These are phyloP conservation scores for Torulaspora microellipsoides DNA, from an alignment of 805 yeast genomes.

Conservation along the genomic window DNA sequence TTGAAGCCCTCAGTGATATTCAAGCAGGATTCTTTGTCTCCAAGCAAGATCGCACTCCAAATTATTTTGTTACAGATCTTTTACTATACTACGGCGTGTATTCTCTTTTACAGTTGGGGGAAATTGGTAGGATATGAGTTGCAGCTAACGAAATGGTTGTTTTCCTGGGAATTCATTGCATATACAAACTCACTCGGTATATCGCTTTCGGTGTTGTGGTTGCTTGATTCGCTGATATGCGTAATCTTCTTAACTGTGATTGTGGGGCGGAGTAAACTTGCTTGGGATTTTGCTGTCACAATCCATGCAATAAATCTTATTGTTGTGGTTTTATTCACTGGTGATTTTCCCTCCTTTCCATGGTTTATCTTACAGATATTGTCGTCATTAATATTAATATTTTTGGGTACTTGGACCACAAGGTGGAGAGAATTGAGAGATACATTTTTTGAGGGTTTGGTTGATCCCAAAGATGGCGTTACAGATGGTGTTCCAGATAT, in stretches of 20 bases:
- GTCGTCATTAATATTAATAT: slow-evolving; percentile 64
- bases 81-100: slow-evolving; percentile 69
- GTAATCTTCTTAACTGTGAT: slow-evolving; percentile 80
- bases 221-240: slow-evolving; percentile 74
- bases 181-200: slow-evolving; percentile 77
- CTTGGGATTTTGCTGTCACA: slow-evolving; percentile 96
- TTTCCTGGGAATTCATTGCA: slow-evolving; percentile 73
- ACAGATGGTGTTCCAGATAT: slow-evolving; percentile 1
- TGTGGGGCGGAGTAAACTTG: slow-evolving; percentile 88
- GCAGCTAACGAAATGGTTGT: slow-evolving; percentile 57
- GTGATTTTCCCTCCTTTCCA: slow-evolving; percentile 64
- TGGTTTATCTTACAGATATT: slow-evolving; percentile 84
- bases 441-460: slow-evolving; percentile 82
- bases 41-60: slow-evolving; percentile 59
- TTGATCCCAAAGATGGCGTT: slow-evolving; percentile 44
- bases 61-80: slow-evolving; percentile 72
- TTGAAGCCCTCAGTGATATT: slow-evolving; percentile 30
- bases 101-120: slow-evolving; percentile 61
- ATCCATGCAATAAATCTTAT: slow-evolving; percentile 75
- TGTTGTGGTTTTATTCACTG: slow-evolving; percentile 62
- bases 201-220: slow-evolving; percentile 70
- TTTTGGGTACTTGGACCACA: slow-evolving; percentile 83
- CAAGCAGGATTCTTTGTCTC: slow-evolving; percentile 47
- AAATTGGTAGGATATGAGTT: slow-evolving; percentile 68
- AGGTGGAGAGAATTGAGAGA: slow-evolving; percentile 89